Evolutionary conservation across 2,329 filamentous ascomycete genomes (phyloP).

Genomic region (Myriosclerotinia scirpicola): DNA sequence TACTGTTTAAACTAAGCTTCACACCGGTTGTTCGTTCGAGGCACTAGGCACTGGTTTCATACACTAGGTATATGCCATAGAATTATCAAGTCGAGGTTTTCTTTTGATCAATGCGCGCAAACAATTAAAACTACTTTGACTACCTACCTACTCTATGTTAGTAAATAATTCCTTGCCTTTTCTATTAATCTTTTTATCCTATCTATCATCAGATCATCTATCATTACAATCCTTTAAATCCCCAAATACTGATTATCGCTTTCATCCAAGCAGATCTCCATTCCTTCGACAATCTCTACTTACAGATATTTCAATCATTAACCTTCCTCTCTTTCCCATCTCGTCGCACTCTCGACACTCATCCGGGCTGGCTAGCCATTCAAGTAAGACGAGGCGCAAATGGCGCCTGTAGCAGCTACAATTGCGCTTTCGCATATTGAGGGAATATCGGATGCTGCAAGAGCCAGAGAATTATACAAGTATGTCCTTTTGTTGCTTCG

Average conservation of each 20-base stretch:
- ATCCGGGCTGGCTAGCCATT: conserved; percentile 1
- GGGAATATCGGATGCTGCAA: conserved; percentile 37
- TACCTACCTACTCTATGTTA: too few relatives aligned
- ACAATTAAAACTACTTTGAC: background rate
- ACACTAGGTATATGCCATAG: too few relatives aligned
- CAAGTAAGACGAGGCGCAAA: conserved; percentile 22
- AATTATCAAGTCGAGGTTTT: too few relatives aligned
- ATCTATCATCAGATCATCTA: background rate
- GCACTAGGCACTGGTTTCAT: too few relatives aligned
- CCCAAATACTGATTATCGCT: background rate
- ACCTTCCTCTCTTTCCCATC: background rate
- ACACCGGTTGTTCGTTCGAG: too few relatives aligned
- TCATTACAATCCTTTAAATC: background rate
- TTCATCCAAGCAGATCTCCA: background rate
- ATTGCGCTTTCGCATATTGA: conserved; percentile 36
- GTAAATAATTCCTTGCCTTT: background rate
- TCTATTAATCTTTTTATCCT: background rate
- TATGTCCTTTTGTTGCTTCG: conserved; percentile 26
- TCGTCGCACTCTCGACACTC: background rate
- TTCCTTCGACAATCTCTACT: background rate
- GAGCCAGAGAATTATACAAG: conserved; percentile 42
- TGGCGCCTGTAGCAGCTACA: conserved; percentile 35
- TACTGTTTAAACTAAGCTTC: too few relatives aligned
- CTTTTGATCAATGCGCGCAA: too few relatives aligned
- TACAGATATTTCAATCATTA: background rate